Evolutionary conservation across 1,284 basidiomycete species (phyloP), one percentile per base, ranked within the genome.

Genomic region (Chalciporus sp.): DNA sequence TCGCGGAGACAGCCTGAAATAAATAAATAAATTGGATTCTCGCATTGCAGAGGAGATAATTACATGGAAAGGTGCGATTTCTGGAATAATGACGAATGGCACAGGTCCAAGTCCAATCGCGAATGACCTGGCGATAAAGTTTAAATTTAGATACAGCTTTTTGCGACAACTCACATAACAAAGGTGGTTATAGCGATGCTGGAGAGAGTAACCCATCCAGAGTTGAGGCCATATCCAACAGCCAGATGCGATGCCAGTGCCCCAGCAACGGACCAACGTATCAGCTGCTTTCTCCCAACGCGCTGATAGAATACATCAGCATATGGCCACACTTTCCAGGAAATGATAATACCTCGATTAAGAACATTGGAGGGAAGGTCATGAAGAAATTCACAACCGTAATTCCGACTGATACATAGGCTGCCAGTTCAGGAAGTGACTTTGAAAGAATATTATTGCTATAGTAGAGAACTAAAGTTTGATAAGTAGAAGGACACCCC

Each of bases 11-110:
- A 37, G 92, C 90, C 88, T 93, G 61, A 20, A 14, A 3, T 7
- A 7, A 50, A 9, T 35, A 16, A 50, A 49, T 35, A 27, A 23
- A 26, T 46, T n/a, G n/a, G 35, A 45, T 49, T 51, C 40, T 4
- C 20, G 31, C 28, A 53, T 42, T 12, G 51, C 41, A 46, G 53
- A 33, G 11, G 12, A 29, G 20, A 16, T 40, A 75, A 86, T 61
- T 71, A 88, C 90, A 63, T 88, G 79, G 43, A 80, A 71, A 1
- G 95, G 95, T 0, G 94, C 88, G 23, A 97, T 83, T 67, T 98
- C 95, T n/a, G 93, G 86, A 29, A 96, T 86, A 71, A 97, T 88
- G 41, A 98, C 85, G 68, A 95, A 97, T 0, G 95, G 95, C 33
- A 97, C 76, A 1, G 95, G 94, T 1, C 95, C 95, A n/a, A 97